Percentiles rank a stretch among this genome's conserved stretches.
Evolutionary conservation across 441 rosid species (phyloP).

Genomic region (Croton laevigatus): DNA sequence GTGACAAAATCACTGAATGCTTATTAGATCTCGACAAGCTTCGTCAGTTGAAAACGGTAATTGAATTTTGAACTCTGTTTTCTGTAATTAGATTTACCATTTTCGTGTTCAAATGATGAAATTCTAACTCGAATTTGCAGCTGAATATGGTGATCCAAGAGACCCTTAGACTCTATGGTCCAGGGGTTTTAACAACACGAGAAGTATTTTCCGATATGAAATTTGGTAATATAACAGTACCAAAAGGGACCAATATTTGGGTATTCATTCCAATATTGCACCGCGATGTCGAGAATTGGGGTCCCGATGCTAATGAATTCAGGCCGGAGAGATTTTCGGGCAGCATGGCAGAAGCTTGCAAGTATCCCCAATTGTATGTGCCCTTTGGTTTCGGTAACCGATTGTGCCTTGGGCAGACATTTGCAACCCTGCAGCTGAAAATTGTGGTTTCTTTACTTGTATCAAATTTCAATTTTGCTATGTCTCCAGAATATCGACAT

Average conservation of each 20-base stretch:
- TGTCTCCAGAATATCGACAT: constrained; percentile 31
- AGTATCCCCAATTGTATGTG: constrained; percentile 20
- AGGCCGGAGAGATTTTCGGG: constrained; percentile 31
- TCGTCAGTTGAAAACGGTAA: constrained; percentile 34
- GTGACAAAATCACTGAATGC: constrained; percentile 8
- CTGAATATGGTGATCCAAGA: constrained; percentile 33
- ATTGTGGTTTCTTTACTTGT: constrained; percentile 23
- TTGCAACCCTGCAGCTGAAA: constrained; percentile 30
- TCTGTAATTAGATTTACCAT: not conserved
- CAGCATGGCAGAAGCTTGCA: constrained; percentile 32
- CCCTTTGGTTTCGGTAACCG: constrained; percentile 35
- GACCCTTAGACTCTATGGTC: constrained; percentile 33
- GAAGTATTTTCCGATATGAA: constrained; percentile 32
- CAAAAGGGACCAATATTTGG: constrained; percentile 38
- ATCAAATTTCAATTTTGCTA: constrained; percentile 23
- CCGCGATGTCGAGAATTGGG: constrained; percentile 29
- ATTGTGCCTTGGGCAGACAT: constrained; percentile 31
- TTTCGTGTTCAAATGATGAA: no score
- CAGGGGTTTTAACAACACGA: constrained; percentile 18
- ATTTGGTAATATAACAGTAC: constrained; percentile 21
- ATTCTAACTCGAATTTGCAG: not conserved
- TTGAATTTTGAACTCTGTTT: not conserved
- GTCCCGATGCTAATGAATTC: constrained; percentile 26
- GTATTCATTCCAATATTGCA: constrained; percentile 12
- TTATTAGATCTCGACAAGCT: constrained; percentile 27